Base-by-base conservation (phyloP, 164 flowering plant genomes). In the Aristolochia fimbriata region DNA sequence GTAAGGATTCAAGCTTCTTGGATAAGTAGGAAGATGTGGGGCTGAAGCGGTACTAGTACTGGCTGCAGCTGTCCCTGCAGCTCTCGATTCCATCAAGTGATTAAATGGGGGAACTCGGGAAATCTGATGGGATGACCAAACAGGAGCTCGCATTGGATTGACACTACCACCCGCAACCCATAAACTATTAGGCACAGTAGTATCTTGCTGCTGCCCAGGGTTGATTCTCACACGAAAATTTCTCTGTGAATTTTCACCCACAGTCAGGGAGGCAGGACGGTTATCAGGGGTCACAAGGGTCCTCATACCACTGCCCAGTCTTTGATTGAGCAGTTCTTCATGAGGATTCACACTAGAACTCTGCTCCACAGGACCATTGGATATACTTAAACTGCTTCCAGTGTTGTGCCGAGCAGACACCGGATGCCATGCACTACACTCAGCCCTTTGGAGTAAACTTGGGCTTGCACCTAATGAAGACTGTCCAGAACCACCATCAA, bases 401-500 rank as follows among this genome's bases (percentile, higher is more conserved):
- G 60, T 58, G 67, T 60, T 71, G 50, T 55, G 57, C 13, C 46
- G 65, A 30, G 72, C 58, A 59, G 84, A 64, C 53, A 65, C 63
- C 17, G 69, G 58, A 59, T 71, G 77, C 83, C 80, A 76, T 31
- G 62, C 56, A 71, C 73, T 79, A 54, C 68, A 71, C 30, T 82
- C 93, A 30, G 77, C 68, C 43, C 46, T 75, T 56, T 77, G 81
- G 47, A 69, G 68, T 56, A 68, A 72, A 53, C 73, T 71, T 24
- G 77, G 63, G 52, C 70, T 76, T 65, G 82, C 85, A 71, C 69
- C 61, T 16, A 71, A 47, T 66, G 97, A 86, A 11, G 87, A 77
- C 55, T 79, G 85, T 13, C 87, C 86, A 37, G 71, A 64, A 68
- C 63, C 69, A 57, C 76, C 87, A 57, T 89, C 97, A 66, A 78